Percentiles rank a stretch among this genome's conserved stretches.
Evolutionary conservation across 2,329 filamentous ascomycete genomes (phyloP).

Genomic region (Lecanicillium sp.): DNA sequence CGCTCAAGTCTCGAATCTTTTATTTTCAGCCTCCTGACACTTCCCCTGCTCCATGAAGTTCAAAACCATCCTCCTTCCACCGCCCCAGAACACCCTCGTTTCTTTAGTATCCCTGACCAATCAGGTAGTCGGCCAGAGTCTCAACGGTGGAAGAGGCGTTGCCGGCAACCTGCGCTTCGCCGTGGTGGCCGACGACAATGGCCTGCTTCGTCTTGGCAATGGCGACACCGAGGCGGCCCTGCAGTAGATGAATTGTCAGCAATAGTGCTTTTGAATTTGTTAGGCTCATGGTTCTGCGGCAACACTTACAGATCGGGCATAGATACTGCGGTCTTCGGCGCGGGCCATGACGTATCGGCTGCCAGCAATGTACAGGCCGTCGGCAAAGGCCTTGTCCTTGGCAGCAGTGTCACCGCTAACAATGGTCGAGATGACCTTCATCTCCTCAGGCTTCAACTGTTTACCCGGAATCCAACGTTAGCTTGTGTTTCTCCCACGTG

Average conservation of each 20-base stretch:
- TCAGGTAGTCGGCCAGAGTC: slow-evolving; percentile 80
- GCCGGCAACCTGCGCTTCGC: slow-evolving; percentile 63
- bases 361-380: slow-evolving; percentile 68
- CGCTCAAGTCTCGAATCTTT: too few relatives aligned
- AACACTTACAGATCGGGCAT: slow-evolving; percentile 70
- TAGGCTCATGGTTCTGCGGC: not conserved
- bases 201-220: slow-evolving; percentile 84
- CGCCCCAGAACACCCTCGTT: slow-evolving; percentile 1
- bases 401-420: slow-evolving; percentile 37
- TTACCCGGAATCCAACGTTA: too few relatives aligned
- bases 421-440: slow-evolving; percentile 49
- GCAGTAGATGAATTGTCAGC: slow-evolving; percentile 7
- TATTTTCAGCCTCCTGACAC: not conserved
- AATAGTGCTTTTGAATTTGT: not conserved
- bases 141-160: slow-evolving; percentile 74
- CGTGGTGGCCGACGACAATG: slow-evolving; percentile 83
- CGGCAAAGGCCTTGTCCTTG: slow-evolving; percentile 58
- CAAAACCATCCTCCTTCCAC: slow-evolving; percentile 5
- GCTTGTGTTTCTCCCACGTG: too few relatives aligned
- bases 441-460: slow-evolving; percentile 42
- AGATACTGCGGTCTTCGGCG: slow-evolving; percentile 70
- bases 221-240: slow-evolving; percentile 72
- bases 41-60: not conserved
- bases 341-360: slow-evolving; percentile 72
- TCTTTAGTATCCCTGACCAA: slow-evolving; percentile 65